These are phyloP conservation scores for Alternaria consortialis DNA, from an alignment of 2,329 filamentous ascomycete species.

Conservation along the genomic window DNA sequence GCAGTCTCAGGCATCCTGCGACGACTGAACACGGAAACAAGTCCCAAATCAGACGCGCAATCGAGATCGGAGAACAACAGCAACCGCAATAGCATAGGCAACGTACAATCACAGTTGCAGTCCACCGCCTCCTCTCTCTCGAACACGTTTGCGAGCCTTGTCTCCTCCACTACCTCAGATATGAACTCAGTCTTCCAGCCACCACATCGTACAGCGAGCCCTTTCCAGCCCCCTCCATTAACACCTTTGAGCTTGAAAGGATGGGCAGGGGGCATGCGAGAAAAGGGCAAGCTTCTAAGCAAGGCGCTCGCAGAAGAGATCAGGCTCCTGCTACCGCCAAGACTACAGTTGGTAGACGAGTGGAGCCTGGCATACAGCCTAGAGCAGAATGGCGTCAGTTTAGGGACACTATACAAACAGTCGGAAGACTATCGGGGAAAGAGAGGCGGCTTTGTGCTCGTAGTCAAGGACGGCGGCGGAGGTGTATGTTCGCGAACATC, in stretches of 20 bases:
- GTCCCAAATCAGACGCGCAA: slow-evolving; percentile 17
- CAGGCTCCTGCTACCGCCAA: slow-evolving; percentile 82
- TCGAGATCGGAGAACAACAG: slow-evolving; percentile 19
- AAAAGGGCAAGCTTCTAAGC: slow-evolving; percentile 72
- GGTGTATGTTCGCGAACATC: slow-evolving; percentile 64
- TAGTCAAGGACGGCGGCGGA: slow-evolving; percentile 79
- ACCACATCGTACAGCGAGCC: slow-evolving; percentile 71
- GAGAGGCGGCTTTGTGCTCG: slow-evolving; percentile 87
- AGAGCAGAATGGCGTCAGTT: slow-evolving; percentile 88
- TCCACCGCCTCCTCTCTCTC: slow-evolving; percentile 36
- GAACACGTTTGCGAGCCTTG: slow-evolving; percentile 50
- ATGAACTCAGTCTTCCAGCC: slow-evolving; percentile 69
- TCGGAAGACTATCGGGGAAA: slow-evolving; percentile 72
- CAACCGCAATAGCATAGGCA: slow-evolving; percentile 17
- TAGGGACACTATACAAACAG: slow-evolving; percentile 85
- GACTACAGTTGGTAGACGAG: slow-evolving; percentile 84
- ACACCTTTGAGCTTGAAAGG: slow-evolving; percentile 79
- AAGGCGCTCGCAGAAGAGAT: slow-evolving; percentile 89
- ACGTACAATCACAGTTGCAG: slow-evolving; percentile 31
- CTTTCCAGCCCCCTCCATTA: slow-evolving; percentile 87
- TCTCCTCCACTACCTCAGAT: slow-evolving; percentile 47
- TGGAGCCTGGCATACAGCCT: slow-evolving; percentile 91
- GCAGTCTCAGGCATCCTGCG: slow-evolving; percentile 58
- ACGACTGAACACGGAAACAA: slow-evolving; percentile 57
- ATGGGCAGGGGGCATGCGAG: slow-evolving; percentile 68